Percentiles rank a stretch among this genome's conserved stretches.
phyloP scores from a whole-genome alignment of 2,329 filamentous ascomycete genomes.

The Phialophora macrospora region DNA sequence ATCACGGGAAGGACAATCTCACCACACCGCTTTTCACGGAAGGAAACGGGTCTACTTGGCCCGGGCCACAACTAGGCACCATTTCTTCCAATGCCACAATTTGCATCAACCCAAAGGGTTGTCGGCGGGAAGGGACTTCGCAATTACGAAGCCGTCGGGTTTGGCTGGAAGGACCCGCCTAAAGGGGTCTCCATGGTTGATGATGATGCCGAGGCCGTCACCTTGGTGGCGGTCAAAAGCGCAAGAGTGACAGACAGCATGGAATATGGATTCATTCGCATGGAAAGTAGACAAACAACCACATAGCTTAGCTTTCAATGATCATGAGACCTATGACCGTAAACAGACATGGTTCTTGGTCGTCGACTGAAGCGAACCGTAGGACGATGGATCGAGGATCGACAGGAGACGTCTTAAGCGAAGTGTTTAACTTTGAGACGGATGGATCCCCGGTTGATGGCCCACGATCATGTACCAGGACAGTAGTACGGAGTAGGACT shows the following conservation, averaged over 20 bases:
- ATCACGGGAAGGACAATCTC: not conserved
- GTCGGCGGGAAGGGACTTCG: not conserved
- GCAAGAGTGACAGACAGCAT: not conserved
- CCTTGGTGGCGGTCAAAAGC: not conserved
- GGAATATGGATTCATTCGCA: not conserved
- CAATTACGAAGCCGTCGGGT: not conserved
- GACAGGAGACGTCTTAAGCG: too few relatives aligned
- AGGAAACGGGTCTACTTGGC: not conserved
- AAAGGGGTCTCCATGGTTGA: not conserved
- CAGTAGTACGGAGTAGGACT: too few relatives aligned
- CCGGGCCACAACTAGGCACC: not conserved
- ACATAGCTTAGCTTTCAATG: conserved; percentile 26
- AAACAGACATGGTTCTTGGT: not conserved
- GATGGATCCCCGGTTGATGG: too few relatives aligned
- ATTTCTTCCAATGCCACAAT: not conserved
- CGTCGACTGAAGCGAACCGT: too few relatives aligned
- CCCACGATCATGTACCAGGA: not conserved
- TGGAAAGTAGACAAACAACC: conserved; percentile 1
- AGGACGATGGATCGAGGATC: too few relatives aligned
- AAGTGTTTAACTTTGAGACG: too few relatives aligned
- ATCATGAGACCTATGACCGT: conserved; percentile 12
- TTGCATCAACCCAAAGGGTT: not conserved
- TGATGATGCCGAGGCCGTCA: not conserved
- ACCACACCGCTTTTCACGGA: not conserved
- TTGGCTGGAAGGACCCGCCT: not conserved